A percentile compares a stretch with the other conserved stretches of the same genome.
These are phyloP conservation scores for Boletus subluridellus DNA, from an alignment of 1,284 basidiomycete genomes.

Conservation along the genomic window DNA sequence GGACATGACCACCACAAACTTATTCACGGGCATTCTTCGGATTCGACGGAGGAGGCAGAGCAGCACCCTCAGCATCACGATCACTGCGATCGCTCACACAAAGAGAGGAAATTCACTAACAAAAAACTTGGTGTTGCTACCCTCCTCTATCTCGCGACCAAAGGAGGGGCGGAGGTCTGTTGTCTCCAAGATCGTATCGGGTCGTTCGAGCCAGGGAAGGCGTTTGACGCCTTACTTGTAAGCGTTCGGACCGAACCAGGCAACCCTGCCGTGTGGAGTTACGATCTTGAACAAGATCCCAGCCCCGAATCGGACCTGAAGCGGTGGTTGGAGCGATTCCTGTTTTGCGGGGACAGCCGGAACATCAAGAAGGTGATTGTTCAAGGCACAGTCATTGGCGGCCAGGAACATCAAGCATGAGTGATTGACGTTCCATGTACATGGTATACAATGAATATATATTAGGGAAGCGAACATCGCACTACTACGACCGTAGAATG, in stretches of 20 bases:
- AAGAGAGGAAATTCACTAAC: conserved; percentile 46
- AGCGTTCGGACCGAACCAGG: conserved; percentile 49
- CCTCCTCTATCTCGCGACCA: conserved; percentile 86
- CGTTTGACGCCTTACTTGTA: conserved; percentile 85
- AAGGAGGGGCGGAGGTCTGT: conserved; percentile 88
- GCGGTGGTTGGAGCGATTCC: conserved; percentile 64
- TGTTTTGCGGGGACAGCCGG: conserved; percentile 85
- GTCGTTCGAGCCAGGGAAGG: conserved; percentile 76
- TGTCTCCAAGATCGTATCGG: conserved; percentile 71
- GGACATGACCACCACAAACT: conserved; percentile 9
- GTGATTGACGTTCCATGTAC: neutral
- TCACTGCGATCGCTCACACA: neutral
- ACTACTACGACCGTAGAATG: neutral
- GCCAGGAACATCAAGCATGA: conserved; percentile 39
- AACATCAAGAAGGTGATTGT: conserved; percentile 87
- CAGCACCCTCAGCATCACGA: neutral
- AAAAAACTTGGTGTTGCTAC: conserved; percentile 72
- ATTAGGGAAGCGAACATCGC: neutral
- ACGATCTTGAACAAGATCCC: conserved; percentile 24
- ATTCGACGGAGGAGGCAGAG: conserved; percentile 3
- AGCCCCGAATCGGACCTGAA: conserved; percentile 37
- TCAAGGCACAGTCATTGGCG: conserved; percentile 76
- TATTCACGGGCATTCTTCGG: neutral
- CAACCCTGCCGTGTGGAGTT: conserved; percentile 63
- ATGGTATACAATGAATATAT: conserved; percentile 4